Evolutionary conservation across 805 yeast species (phyloP), one percentile per base, ranked within the genome.

Genomic region (Candida maesae): DNA sequence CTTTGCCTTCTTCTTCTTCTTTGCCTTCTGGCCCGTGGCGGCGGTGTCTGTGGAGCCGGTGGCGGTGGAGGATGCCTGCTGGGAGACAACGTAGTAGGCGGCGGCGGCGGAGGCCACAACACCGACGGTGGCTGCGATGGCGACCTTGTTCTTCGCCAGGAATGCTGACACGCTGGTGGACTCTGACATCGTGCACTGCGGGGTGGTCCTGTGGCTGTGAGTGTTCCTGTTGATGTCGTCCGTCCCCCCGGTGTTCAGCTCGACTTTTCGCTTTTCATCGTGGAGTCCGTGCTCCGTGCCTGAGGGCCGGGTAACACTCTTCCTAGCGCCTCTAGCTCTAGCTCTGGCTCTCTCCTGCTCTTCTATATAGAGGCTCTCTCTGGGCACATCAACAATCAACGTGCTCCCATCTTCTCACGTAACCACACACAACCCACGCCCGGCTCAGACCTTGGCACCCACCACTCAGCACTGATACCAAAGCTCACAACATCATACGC

Each of bases 91-190:
- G 46, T 70, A 67, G 52, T 74, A 78, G 9, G 85, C 82, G 41
- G 82, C 79, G 26, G 76, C 73, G 23, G 81, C 86, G 28, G 81
- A 73, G 38, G 78, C 74, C 44, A 78, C 77, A 37, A 84, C 84
- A 46, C 79, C 73, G 7, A 79, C 74, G 10, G 87, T 70, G 34
- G 82, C 74, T 24, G 78, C 65, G 40, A 84, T 71, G 30, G 82
- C 84, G n/a, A 76, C 66, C 60, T 74, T 81, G 67, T 83, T 55
- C 50, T 64, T 66, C 18, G 63, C 52, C 26, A 67, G 40, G 52
- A 67, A 67, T 33, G 46, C 37, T 5, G 46, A 36, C 16, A 45
- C 42, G 36, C 21, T 42, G 15, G 41, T 30, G 16, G 58, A 48
- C 36, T 59, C 64, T 29, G 63, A 51, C 60, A 52, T 57, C 25